Conservation (phyloP, 805 yeast genomes). For the Lachancea kluyveri region DNA sequence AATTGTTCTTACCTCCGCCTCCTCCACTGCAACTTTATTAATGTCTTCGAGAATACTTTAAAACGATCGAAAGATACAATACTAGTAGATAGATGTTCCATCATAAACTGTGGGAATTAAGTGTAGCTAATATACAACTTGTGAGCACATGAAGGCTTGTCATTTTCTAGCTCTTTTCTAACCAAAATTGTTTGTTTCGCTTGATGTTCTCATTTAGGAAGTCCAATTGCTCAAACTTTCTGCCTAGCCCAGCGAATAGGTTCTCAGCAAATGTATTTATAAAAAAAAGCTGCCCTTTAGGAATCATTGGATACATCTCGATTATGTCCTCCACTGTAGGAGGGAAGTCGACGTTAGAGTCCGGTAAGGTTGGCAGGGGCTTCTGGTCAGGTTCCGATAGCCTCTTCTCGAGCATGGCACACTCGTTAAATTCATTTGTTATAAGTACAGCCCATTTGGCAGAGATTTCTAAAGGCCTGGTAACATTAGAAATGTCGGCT, state of each 20-base stretch:
- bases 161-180: conserved; percentile 6
- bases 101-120: no score
- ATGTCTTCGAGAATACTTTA: no score
- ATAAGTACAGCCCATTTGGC: conserved; percentile 85
- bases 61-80: no score
- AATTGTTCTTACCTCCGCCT: no score
- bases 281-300: conserved; percentile 75
- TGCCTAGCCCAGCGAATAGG: conserved; percentile 60
- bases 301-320: conserved; percentile 41
- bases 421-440: conserved; percentile 69
- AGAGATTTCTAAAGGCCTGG: conserved; percentile 69
- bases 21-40: no score
- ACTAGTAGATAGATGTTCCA: no score
- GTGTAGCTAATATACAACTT: conserved; percentile 2
- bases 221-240: conserved; percentile 52
- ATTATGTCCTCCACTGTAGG: conserved; percentile 39
- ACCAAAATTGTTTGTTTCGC: conserved; percentile 55
- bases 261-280: conserved; percentile 75
- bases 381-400: conserved; percentile 15
- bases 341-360: conserved; percentile 29
- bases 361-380: conserved; percentile 5
- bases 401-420: conserved; percentile 44
- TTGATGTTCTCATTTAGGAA: conserved; percentile 50
- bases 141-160: no score
- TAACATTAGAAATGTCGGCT: conserved; percentile 93